Evolutionary conservation across 192 early-diverging fungal species (phyloP), one percentile per base, ranked within the genome.

Genomic region (Coemansia sp.): DNA sequence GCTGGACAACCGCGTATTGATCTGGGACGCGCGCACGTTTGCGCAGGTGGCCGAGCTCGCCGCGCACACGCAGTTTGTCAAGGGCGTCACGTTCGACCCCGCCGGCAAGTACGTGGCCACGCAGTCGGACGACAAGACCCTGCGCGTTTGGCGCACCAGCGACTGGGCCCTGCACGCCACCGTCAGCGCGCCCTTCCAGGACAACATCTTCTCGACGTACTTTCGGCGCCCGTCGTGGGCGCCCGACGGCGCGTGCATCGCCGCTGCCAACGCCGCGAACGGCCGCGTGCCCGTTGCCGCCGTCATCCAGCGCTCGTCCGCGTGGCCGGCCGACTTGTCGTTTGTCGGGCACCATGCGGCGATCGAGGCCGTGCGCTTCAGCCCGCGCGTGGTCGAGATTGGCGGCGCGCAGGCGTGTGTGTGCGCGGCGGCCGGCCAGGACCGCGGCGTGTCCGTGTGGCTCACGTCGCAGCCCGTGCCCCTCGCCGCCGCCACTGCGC

Each of bases 61-160:
- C 43, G 81, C 75, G 22, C 94, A 95, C 53, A 52, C 71, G 23
- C 93, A 91, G 35, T 95, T 97, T 73, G 97, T 99, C 21, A 99
- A 99, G 76, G 97, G 97, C 10, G 65, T 99, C 6, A 86, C 94
- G 1, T 99, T 93, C 85, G 97, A 99, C 73, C 97, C 97, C 5
- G 91, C 91, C 2, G 95, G 95, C 12, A 87, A 91, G 62, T 99
- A 87, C 69, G 70, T 99, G 54, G 95, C 95, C 0, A 86, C 91
- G 6, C 92, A 98, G 88, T 87, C 88, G 1, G 97, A 97, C 66
- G 97, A 97, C 76, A 91, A 91, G 65, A 86, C 86, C 2, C 83
- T 92, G 10, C 86, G 83, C 54, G 86, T 99, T 5, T 97, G 92
- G 90, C 74, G 90, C 55, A 89, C 90, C 11, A 85, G 85, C 6